Evolutionary conservation across 306 rosid genomes (phyloP).

Genomic region (Parietaria judaica): DNA sequence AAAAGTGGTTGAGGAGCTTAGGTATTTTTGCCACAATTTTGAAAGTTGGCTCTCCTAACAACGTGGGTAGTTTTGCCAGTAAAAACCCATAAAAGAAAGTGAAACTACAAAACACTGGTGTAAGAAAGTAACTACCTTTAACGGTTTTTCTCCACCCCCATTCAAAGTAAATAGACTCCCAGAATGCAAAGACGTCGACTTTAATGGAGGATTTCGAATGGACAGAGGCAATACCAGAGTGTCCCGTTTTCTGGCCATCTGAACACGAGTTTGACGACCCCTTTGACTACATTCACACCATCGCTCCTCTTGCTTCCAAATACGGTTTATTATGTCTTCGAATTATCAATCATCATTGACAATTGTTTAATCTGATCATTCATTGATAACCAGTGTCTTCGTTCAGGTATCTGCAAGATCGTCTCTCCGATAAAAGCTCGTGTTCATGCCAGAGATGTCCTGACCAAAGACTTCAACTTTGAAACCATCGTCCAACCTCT

Average conservation of each 20-base stretch:
- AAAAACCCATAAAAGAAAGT: no score
- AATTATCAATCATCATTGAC: neutral
- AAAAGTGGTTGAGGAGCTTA: no score
- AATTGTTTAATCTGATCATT: neutral
- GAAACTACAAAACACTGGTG: no score
- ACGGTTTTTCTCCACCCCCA: neutral
- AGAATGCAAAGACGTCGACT: neutral
- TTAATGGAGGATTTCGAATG: neutral
- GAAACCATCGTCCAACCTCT: conserved; percentile 12
- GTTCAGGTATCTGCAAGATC: conserved; percentile 11
- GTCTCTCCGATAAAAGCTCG: neutral
- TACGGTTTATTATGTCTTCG: neutral
- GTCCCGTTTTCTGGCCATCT: conserved; percentile 4
- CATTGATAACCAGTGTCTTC: neutral
- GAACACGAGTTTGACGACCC: conserved; percentile 8
- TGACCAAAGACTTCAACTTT: conserved; percentile 8
- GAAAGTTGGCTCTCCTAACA: no score
- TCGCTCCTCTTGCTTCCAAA: conserved; percentile 7
- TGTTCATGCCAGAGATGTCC: neutral
- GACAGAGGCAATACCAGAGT: neutral
- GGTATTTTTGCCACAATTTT: no score
- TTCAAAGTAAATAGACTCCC: no score
- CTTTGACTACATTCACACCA: neutral
- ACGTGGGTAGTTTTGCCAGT: no score
- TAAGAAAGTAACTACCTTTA: no score